phyloP scores from a whole-genome alignment of 1,284 basidiomycete species.

The Ustilago trichophora region DNA sequence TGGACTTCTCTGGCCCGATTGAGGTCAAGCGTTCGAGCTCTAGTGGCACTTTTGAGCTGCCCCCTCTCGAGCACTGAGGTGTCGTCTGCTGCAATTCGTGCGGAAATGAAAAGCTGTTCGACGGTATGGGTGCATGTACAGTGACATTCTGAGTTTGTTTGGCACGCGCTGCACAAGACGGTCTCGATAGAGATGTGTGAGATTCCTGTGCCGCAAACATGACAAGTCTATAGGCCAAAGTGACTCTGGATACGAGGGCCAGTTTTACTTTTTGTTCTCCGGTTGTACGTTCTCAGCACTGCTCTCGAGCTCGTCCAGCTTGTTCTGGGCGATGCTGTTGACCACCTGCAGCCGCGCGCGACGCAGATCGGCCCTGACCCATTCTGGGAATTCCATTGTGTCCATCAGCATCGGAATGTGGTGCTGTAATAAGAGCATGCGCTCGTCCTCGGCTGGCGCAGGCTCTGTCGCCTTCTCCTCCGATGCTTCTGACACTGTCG shows the following conservation, averaged over 20 bases:
- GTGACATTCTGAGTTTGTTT: too few relatives aligned
- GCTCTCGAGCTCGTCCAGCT: slow-evolving; percentile 42
- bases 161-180: too few relatives aligned
- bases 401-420: slow-evolving; percentile 41
- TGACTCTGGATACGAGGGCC: not conserved
- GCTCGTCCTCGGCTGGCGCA: slow-evolving; percentile 19
- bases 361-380: slow-evolving; percentile 39
- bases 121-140: too few relatives aligned
- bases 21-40: slow-evolving; percentile 35
- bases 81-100: not conserved
- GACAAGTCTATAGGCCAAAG: slow-evolving; percentile 1
- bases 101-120: too few relatives aligned
- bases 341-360: slow-evolving; percentile 44
- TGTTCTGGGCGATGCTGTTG: slow-evolving; percentile 30
- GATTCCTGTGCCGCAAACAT: not conserved
- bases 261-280: slow-evolving; percentile 18
- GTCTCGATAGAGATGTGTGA: not conserved
- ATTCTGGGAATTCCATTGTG: slow-evolving; percentile 43
- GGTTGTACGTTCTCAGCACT: slow-evolving; percentile 21
- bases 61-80: slow-evolving; percentile 17
- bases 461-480: not conserved
- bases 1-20: slow-evolving; percentile 36
- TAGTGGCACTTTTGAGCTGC: slow-evolving; percentile 30
- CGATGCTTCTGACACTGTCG: slow-evolving; percentile 7
- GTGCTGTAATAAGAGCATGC: slow-evolving; percentile 32